Evolutionary conservation across 345 rosid genomes (phyloP), one percentile per base, ranked within the genome.

Genomic region (Cochlearia excelsa): DNA sequence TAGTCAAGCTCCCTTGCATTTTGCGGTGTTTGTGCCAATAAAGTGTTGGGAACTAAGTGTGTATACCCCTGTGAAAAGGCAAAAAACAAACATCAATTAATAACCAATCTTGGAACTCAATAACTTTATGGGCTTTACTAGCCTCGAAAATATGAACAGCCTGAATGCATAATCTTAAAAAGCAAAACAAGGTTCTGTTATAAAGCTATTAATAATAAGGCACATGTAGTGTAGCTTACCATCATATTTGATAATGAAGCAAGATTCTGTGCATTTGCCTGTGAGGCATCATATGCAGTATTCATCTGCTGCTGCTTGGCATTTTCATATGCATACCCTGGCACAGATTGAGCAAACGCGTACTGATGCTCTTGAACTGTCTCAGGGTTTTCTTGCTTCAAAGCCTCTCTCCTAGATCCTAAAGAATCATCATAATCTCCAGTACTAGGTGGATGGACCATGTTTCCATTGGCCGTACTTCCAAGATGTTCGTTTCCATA

Each of bases 1-100:
- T 82, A 80, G 40, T 93, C 99, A 59, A 80, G 81, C 69, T 88
- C 95, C 80, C 95, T 81, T 6, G 68, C 94, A 44, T 75, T 67
- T 74, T 84, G 97, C 54, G 72, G 81, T 67, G 79, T 73, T 65
- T 95, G 82, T 43, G 89, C 77, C 82, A 93, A 58, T 66, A 88
- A 75, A 30, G 81, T 67, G 72, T 78, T 81, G 49, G 95, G 93
- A 74, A 87, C 68, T 9, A 92, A 74, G 77, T 80, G 82, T 40
- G 87, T 48, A 69, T 89, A 87, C 2, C 78, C 86, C 73, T 84
- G 87, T 69, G 82, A 57, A 74, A 82, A 57, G 75, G 57, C 2
- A 26, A 77, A 77, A 51, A 54, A 68, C 39, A 62, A 47, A 56
- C 26, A 16, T 16, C 23, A 16, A 16, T 16, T 16, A 70, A 33